Percentiles rank a stretch among this genome's conserved stretches.
Conservation (phyloP, 129 eudicot genomes). For the Artemisia argyi region DNA sequence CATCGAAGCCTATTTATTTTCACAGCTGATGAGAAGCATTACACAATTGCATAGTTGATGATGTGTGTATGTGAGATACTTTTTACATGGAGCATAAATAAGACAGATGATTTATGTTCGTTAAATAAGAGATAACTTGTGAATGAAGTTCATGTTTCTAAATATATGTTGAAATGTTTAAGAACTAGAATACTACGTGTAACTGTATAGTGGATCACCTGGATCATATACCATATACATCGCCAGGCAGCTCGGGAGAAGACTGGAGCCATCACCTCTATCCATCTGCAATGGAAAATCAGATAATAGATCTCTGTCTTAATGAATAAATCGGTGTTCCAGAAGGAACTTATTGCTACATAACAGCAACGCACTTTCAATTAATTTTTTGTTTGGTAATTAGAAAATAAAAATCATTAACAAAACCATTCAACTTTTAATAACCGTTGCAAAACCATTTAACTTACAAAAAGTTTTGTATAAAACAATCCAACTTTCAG, state of each 20-base stretch:
- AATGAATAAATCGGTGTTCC: not conserved
- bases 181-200: not conserved
- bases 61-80: not conserved
- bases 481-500: no score
- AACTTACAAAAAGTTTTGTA: no score
- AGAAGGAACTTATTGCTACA: not conserved
- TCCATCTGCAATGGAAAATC: conserved; percentile 60
- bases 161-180: not conserved
- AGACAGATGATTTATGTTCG: no score
- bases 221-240: conserved; percentile 95
- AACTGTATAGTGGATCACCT: conserved; percentile 39
- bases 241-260: conserved; percentile 90
- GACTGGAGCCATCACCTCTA: conserved; percentile 97
- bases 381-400: not conserved
- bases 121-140: not conserved
- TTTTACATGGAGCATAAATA: not conserved
- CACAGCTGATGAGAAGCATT: conserved; percentile 9
- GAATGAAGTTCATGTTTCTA: not conserved
- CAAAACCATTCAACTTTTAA: not conserved
- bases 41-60: not conserved
- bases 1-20: no score
- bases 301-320: not conserved
- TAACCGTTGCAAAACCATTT: no score
- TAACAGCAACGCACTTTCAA: conserved; percentile 3
- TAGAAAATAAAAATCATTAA: not conserved